Evolutionary conservation across 495 filamentous ascomycete genomes (phyloP).

Genomic region (Penicillium malachiteum): DNA sequence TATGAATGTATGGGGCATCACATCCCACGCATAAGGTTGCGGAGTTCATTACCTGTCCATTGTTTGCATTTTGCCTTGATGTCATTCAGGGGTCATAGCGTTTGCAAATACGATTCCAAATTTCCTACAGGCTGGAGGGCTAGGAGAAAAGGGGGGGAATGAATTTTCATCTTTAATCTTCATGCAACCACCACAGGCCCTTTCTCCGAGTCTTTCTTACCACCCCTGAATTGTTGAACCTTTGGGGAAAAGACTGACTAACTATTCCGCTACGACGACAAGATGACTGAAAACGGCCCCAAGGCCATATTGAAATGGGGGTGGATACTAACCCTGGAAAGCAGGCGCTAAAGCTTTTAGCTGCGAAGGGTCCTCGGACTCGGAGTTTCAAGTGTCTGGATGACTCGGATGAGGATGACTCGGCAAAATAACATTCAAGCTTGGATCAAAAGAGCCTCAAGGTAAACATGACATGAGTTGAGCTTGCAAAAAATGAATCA

Average conservation of each 20-base stretch:
- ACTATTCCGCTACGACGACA: not conserved
- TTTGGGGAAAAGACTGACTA: not conserved
- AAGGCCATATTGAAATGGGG: too few species aligned
- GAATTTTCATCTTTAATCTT: not conserved
- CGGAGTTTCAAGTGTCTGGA: too few species aligned
- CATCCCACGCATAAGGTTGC: constrained; percentile 2
- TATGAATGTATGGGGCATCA: constrained; percentile 12
- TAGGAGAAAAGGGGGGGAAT: not conserved
- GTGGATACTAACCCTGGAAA: too few species aligned
- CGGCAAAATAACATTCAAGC: not conserved
- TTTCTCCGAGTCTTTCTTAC: not conserved
- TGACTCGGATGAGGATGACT: not conserved
- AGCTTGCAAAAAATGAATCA: constrained; percentile 3
- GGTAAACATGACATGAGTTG: constrained; percentile 1
- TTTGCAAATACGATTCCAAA: constrained; percentile 7
- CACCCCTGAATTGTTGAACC: not conserved
- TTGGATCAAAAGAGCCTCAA: not conserved
- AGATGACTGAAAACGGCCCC: too few species aligned
- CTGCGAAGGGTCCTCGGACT: too few species aligned
- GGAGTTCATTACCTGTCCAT: not conserved
- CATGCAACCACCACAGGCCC: constrained; percentile 5
- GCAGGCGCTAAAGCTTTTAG: too few species aligned
- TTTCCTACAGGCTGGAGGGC: not conserved
- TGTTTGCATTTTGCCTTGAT: constrained; percentile 9
- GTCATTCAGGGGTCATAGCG: constrained; percentile 7